Evolutionary conservation across 2,329 filamentous ascomycete genomes (phyloP).

Genomic region (Neocucurbitaria cava): DNA sequence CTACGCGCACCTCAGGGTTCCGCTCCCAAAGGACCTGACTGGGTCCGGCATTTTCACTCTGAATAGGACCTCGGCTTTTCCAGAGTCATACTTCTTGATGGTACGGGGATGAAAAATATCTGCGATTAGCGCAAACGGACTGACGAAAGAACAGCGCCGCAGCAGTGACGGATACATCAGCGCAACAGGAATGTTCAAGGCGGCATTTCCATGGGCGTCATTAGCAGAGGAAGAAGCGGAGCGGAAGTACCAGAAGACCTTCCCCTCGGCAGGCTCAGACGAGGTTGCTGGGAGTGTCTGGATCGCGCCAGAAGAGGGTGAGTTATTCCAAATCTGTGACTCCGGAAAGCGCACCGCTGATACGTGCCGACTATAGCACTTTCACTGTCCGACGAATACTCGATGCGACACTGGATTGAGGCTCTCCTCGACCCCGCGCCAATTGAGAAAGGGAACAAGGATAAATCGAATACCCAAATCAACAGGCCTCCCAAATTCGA

Average conservation of each 20-base stretch:
- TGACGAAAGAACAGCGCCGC: slow-evolving; percentile 65
- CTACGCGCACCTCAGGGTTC: slow-evolving; percentile 93
- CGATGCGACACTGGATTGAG: slow-evolving; percentile 83
- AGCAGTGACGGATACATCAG: slow-evolving; percentile 85
- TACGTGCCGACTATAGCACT: slow-evolving; percentile 67
- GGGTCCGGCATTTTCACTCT: slow-evolving; percentile 89
- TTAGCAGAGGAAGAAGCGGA: slow-evolving; percentile 75
- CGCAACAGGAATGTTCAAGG: slow-evolving; percentile 92
- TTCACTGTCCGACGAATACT: slow-evolving; percentile 83
- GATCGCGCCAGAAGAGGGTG: slow-evolving; percentile 81
- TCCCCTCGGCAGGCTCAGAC: slow-evolving; percentile 81
- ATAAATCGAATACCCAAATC: slow-evolving; percentile 74
- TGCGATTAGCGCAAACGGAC: slow-evolving; percentile 21
- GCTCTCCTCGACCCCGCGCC: slow-evolving; percentile 90
- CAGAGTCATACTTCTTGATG: slow-evolving; percentile 96
- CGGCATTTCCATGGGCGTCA: slow-evolving; percentile 81
- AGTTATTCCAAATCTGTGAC: too few relatives aligned
- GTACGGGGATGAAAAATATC: slow-evolving; percentile 53
- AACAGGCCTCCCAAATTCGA: slow-evolving; percentile 82
- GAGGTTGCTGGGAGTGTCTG: slow-evolving; percentile 97
- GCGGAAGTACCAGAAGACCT: slow-evolving; percentile 83
- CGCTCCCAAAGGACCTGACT: slow-evolving; percentile 86
- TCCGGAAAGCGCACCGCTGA: slow-evolving; percentile 17
- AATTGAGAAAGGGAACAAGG: slow-evolving; percentile 71
- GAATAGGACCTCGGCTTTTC: slow-evolving; percentile 65